A percentile compares a stretch with the other conserved stretches of the same genome.
Evolutionary conservation across 176 grass and related monocot species (phyloP).

Genomic region (Oryza australiensis): DNA sequence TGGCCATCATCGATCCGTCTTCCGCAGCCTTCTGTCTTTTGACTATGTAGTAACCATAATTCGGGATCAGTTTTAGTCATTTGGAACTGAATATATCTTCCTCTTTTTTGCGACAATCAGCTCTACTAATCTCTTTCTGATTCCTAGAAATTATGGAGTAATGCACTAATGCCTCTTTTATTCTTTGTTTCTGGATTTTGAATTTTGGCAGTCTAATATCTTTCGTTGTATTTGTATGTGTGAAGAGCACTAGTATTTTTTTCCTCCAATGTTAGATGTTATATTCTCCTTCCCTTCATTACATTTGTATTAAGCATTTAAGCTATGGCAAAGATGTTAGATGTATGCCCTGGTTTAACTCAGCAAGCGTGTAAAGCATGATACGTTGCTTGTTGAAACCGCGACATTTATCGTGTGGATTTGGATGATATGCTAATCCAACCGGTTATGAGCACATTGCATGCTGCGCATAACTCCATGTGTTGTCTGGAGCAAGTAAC

Average conservation of each 20-base stretch:
- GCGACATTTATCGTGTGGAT: too few relatives aligned
- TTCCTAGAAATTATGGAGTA: not conserved
- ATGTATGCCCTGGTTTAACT: not conserved
- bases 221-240: not conserved
- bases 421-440: too few relatives aligned
- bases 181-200: too few relatives aligned
- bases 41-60: slow-evolving; percentile 43
- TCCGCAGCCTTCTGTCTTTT: slow-evolving; percentile 34
- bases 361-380: not conserved
- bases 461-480: too few relatives aligned
- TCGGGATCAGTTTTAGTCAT: slow-evolving; percentile 43
- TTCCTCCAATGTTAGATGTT: not conserved
- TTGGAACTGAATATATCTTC: slow-evolving; percentile 26
- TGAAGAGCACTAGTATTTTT: not conserved
- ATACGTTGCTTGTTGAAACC: not conserved
- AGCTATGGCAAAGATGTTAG: not conserved
- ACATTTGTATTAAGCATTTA: not conserved
- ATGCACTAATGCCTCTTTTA: not conserved
- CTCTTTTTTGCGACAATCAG: not conserved
- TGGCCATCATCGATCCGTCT: slow-evolving; percentile 26
- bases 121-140: not conserved
- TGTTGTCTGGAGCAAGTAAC: too few relatives aligned
- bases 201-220: not conserved
- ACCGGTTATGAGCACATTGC: too few relatives aligned
- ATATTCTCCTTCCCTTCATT: not conserved